phyloP scores from a whole-genome alignment of 176 grass and related monocot genomes.

The barley (Hordeum vulgare) region DNA sequence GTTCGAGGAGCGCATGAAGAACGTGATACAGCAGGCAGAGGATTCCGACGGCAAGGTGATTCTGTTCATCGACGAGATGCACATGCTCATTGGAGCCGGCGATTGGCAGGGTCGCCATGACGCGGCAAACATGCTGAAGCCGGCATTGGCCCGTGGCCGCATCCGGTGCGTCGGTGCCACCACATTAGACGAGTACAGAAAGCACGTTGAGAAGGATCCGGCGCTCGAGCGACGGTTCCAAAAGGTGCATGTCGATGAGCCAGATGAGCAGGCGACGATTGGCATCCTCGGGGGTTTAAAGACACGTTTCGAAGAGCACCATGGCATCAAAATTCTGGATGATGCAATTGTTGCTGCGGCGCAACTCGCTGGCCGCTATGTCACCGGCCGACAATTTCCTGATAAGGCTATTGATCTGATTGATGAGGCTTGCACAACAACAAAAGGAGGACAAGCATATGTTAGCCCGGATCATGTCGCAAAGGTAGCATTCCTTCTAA shows the following conservation, averaged over 20 bases:
- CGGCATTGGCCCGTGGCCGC: neutral
- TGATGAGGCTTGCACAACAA: conserved; percentile 30
- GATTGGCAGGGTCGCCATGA: neutral
- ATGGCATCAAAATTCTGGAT: neutral
- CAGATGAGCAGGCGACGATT: neutral
- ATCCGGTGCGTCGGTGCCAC: neutral
- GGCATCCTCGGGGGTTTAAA: neutral
- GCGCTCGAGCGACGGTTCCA: neutral
- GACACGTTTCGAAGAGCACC: neutral
- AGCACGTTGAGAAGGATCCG: neutral
- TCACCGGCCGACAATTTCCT: conserved; percentile 30
- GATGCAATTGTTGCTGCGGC: neutral
- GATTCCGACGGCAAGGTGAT: neutral
- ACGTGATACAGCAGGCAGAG: neutral
- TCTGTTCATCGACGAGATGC: neutral
- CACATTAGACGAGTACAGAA: neutral
- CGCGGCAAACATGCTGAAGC: neutral
- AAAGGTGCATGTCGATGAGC: neutral
- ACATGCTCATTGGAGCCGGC: neutral
- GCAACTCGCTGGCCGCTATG: neutral
- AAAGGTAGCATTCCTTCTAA: neutral
- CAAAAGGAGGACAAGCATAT: neutral
- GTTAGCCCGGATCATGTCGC: neutral
- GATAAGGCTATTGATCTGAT: conserved; percentile 96
- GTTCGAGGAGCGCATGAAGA: conserved; percentile 21